Evolutionary conservation across 1,284 basidiomycete genomes (phyloP), one percentile per base, ranked within the genome.

Genomic region (Puccinia coronata): DNA sequence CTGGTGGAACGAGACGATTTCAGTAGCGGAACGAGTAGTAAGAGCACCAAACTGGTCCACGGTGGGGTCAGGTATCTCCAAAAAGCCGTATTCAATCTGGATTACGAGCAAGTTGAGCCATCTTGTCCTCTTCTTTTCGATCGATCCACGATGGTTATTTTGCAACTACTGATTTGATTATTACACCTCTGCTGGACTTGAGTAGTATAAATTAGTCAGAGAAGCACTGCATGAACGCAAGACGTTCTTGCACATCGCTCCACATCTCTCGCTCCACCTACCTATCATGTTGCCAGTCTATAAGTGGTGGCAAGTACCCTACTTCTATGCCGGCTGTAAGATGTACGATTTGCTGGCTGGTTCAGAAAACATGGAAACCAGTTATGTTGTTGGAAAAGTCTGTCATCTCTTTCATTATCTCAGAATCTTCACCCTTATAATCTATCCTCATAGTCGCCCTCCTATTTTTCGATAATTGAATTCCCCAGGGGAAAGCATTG

Each of bases 31-130:
- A 98, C 96, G 0, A 97, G 94, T 2, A 97, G 95, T 39, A 99
- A 99, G 87, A 95, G 93, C 12, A 98, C 96, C 14, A 98, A 99
- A 87, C 91, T 99, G 73, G 95, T 98, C 0, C 96, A 99, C 87
- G 96, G 96, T 39, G 96, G 96, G 81, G 96, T 99, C 0, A 91
- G 96, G 18, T 99, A 99, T 87, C 90, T 99, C 18, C 96, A 98
- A 85, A 98, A 98, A 86, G 96, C 96, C 1, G 90, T 98, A 76
- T 91, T 97, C 86, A 95, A 97, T 86, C 91, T 98, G 83, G 96
- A 98, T 87, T 98, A 97, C 84, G 93, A 87, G 85, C 84, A 85
- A 85, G 85, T 72, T 76, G 76, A 57, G 78, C 57, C 34, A 71
- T 59, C 51, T 12, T 39, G 14, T 51, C 20, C 18, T 36, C 41